Evolutionary conservation across 2,329 filamentous ascomycete genomes (phyloP).

Genomic region (Alternaria novae-zelandiae): DNA sequence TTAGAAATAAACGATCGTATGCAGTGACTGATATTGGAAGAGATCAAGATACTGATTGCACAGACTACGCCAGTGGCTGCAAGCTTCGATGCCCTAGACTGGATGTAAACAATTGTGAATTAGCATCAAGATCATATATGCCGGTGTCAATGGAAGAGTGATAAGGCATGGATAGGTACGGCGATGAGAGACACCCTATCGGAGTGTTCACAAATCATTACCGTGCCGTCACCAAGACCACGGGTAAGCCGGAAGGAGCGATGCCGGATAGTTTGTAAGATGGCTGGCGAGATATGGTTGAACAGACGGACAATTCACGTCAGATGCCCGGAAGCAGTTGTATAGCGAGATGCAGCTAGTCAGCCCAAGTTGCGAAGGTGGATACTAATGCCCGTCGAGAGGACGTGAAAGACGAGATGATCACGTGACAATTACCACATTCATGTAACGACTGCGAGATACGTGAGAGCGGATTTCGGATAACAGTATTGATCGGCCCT

Average conservation of each 20-base stretch:
- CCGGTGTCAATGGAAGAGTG: rapidly evolving
- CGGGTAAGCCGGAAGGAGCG: background rate
- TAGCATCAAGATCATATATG: background rate
- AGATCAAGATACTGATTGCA: background rate
- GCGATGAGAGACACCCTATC: background rate
- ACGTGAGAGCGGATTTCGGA: too few relatives aligned
- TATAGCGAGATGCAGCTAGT: background rate
- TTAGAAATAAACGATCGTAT: background rate
- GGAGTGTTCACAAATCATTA: rapidly evolving
- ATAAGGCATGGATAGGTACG: background rate
- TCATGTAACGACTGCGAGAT: too few relatives aligned
- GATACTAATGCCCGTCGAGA: too few relatives aligned
- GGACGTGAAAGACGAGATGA: too few relatives aligned
- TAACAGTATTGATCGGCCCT: too few relatives aligned
- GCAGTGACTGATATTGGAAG: background rate
- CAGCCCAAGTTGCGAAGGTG: too few relatives aligned
- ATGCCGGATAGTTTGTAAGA: background rate
- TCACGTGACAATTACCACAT: too few relatives aligned
- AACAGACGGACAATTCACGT: rapidly evolving
- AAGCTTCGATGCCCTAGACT: background rate
- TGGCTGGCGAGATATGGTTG: background rate
- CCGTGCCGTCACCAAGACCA: background rate
- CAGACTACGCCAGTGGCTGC: background rate
- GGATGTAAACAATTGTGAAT: background rate
- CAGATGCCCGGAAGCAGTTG: background rate